A percentile compares a stretch with the other conserved stretches of the same genome.
Evolutionary conservation across 805 yeast species (phyloP).

Genomic region (Isabelozyma rhagii): DNA sequence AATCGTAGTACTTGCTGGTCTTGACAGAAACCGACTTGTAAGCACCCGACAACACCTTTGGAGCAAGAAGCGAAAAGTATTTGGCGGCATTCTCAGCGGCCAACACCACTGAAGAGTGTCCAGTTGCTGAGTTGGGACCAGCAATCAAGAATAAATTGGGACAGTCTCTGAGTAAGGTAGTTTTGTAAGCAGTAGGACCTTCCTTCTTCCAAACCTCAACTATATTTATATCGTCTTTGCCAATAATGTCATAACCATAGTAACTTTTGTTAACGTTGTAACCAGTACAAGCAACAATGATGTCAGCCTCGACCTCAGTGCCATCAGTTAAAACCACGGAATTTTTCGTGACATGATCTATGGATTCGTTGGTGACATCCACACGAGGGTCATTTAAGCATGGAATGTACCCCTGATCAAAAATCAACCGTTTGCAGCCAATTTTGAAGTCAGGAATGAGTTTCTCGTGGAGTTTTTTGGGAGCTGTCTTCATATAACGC

Average conservation of each 20-base stretch:
- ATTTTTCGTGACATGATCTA: constrained; percentile 25
- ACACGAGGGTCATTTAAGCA: constrained; percentile 28
- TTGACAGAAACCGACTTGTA: constrained; percentile 29
- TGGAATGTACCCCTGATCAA: constrained; percentile 34
- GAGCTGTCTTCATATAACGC: constrained; percentile 25
- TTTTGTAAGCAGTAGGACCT: constrained; percentile 34
- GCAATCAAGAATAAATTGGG: constrained; percentile 35
- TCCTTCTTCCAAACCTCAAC: constrained; percentile 24
- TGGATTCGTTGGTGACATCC: constrained; percentile 17
- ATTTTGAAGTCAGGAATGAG: constrained; percentile 36
- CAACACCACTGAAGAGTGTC: constrained; percentile 39
- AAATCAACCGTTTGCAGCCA: constrained; percentile 41
- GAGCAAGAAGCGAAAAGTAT: constrained; percentile 19
- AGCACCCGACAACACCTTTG: constrained; percentile 23
- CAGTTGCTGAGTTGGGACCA: constrained; percentile 43
- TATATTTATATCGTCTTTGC: constrained; percentile 21
- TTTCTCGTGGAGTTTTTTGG: constrained; percentile 28
- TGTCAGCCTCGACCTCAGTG: constrained; percentile 27
- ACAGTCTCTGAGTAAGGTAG: constrained; percentile 26
- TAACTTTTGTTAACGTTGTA: constrained; percentile 23
- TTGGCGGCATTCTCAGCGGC: constrained; percentile 33
- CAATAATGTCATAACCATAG: constrained; percentile 16
- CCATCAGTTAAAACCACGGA: constrained; percentile 28
- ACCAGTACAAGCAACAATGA: constrained; percentile 43
- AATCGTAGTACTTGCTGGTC: constrained; percentile 27